A percentile compares a stretch with the other conserved stretches of the same genome.
These are phyloP conservation scores for Colletotrichum lupini DNA, from an alignment of 2,329 filamentous ascomycete species.

Conservation along the genomic window DNA sequence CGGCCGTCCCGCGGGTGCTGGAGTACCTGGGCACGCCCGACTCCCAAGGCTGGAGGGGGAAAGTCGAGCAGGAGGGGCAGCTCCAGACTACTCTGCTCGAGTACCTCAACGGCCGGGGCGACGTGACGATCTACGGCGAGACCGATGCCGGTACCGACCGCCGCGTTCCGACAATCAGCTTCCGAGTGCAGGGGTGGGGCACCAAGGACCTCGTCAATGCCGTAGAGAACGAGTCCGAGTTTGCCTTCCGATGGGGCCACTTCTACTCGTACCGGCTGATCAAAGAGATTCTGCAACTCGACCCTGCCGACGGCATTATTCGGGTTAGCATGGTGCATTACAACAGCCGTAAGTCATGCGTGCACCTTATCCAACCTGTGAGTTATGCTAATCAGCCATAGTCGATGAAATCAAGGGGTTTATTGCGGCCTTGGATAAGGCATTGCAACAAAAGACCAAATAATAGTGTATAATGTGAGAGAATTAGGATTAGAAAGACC, in stretches of 20 bases:
- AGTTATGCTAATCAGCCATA: conserved; percentile 37
- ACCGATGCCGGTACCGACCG: conserved; percentile 55
- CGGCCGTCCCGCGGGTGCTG: conserved; percentile 69
- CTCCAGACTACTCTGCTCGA: conserved; percentile 69
- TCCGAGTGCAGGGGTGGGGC: conserved; percentile 66
- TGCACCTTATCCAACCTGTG: neutral
- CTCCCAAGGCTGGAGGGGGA: conserved; percentile 57
- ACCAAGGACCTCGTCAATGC: conserved; percentile 69
- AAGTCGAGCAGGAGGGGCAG: conserved; percentile 68
- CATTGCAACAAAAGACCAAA: conserved; percentile 47
- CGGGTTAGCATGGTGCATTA: conserved; percentile 80
- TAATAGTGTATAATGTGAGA: conserved; percentile 6
- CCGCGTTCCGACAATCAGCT: conserved; percentile 75
- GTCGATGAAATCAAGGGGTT: conserved; percentile 67
- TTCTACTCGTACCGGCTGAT: conserved; percentile 76
- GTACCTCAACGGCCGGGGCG: conserved; percentile 64
- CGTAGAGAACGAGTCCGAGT: conserved; percentile 67
- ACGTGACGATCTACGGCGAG: conserved; percentile 70
- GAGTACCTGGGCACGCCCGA: conserved; percentile 65
- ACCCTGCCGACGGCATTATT: conserved; percentile 68
- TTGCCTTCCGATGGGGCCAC: conserved; percentile 73
- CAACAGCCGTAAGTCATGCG: conserved; percentile 68
- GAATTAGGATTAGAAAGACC: conserved; percentile 28
- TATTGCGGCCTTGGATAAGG: conserved; percentile 62
- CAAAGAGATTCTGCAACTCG: conserved; percentile 67